Evolutionary conservation across 2,329 filamentous ascomycete species (phyloP).

Genomic region (Xylariales sp.): DNA sequence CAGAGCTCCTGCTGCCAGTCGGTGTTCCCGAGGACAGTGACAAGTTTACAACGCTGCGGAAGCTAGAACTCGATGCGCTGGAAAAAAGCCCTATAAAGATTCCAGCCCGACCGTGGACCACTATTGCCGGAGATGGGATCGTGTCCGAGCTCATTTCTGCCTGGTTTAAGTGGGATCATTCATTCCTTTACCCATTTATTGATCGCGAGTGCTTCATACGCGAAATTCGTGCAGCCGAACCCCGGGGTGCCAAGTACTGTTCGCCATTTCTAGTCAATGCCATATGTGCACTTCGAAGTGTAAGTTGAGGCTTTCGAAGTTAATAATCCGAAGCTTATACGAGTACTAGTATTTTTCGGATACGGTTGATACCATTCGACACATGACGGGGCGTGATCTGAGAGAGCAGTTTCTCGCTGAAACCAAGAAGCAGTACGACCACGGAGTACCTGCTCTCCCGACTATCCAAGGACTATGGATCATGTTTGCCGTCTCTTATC

Average conservation of each 20-base stretch:
- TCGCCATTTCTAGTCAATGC: slow-evolving; percentile 34
- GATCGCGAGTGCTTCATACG: slow-evolving; percentile 30
- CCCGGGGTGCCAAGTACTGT: slow-evolving; percentile 26
- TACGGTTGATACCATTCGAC: slow-evolving; percentile 5
- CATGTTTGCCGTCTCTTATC: slow-evolving; percentile 26
- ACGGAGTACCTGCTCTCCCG: slow-evolving; percentile 20
- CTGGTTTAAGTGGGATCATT: slow-evolving; percentile 35
- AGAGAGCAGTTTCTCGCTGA: slow-evolving; percentile 26
- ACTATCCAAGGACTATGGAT: slow-evolving; percentile 35
- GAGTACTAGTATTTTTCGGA: slow-evolving; percentile 28
- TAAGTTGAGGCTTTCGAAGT: background rate
- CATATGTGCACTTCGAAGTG: slow-evolving; percentile 33
- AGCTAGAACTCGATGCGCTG: slow-evolving; percentile 22
- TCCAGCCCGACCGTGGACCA: slow-evolving; percentile 29
- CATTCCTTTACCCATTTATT: slow-evolving; percentile 31
- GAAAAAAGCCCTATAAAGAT: slow-evolving; percentile 22
- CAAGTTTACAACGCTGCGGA: slow-evolving; percentile 1
- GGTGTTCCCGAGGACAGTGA: background rate
- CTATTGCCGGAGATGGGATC: slow-evolving; percentile 34
- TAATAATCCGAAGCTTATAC: background rate
- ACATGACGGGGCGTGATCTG: slow-evolving; percentile 15
- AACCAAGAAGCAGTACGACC: slow-evolving; percentile 15
- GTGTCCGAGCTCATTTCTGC: slow-evolving; percentile 34
- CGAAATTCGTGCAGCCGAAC: slow-evolving; percentile 22
- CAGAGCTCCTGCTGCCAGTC: slow-evolving; percentile 27